Percentiles rank a stretch among this genome's conserved stretches.
These are phyloP conservation scores for Ceratocystis albifundus DNA, from an alignment of 2,329 filamentous ascomycete species.

Conservation along the genomic window DNA sequence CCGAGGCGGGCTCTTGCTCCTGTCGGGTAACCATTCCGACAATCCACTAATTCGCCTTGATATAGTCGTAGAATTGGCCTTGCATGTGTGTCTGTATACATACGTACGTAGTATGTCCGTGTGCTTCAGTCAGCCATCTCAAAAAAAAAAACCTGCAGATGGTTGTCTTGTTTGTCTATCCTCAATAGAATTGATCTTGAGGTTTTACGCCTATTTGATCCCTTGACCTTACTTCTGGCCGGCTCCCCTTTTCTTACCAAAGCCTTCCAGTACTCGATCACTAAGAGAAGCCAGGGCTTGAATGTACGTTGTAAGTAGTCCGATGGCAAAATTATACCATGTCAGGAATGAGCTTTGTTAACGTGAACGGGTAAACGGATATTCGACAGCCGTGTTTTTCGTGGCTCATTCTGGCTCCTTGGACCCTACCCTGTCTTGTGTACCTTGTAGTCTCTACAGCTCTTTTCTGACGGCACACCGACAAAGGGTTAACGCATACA, in stretches of 20 bases:
- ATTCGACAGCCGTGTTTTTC: background rate
- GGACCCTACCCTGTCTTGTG: background rate
- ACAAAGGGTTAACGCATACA: background rate
- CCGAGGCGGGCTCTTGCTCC: background rate
- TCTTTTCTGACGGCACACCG: background rate
- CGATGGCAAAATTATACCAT: background rate
- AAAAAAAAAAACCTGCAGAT: too few relatives aligned
- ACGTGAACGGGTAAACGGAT: background rate
- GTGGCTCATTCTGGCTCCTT: background rate
- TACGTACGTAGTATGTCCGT: background rate
- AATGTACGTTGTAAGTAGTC: background rate
- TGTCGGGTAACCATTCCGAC: background rate
- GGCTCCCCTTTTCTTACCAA: too few relatives aligned
- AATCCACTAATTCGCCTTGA: background rate
- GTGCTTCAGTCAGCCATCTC: background rate
- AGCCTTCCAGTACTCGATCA: too few relatives aligned
- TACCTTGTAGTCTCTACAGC: background rate
- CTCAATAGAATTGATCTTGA: too few relatives aligned
- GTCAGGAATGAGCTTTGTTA: background rate
- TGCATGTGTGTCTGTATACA: background rate
- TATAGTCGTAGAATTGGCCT: background rate
- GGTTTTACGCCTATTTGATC: too few relatives aligned
- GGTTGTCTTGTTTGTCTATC: too few relatives aligned
- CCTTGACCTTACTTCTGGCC: too few relatives aligned
- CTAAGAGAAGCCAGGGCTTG: too few relatives aligned